These are phyloP conservation scores for Sechiopsis laciniata DNA, from an alignment of 306 rosid species.

Conservation along the genomic window DNA sequence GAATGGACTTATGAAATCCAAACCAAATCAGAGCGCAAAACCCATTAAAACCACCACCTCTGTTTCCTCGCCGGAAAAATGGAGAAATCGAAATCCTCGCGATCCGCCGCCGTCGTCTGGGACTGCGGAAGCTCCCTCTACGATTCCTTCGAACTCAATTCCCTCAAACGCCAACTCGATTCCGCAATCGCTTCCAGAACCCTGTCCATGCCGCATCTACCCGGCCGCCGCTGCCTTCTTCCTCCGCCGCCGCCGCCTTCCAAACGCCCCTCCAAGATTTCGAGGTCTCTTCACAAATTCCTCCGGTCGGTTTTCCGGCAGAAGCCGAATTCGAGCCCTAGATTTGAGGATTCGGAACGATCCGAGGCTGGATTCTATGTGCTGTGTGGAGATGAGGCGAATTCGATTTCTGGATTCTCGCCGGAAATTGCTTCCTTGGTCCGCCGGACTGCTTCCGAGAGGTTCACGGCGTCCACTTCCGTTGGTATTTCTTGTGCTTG, in stretches of 20 bases:
- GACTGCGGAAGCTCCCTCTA: slow-evolving; percentile 91
- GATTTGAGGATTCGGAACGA: neutral
- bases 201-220: slow-evolving; percentile 62
- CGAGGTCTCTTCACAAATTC: slow-evolving; percentile 19
- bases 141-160: slow-evolving; percentile 82
- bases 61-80: neutral
- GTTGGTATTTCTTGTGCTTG: slow-evolving; percentile 25
- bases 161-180: slow-evolving; percentile 64
- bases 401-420: slow-evolving; percentile 10
- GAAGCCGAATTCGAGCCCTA: neutral
- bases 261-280: slow-evolving; percentile 12
- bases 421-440: slow-evolving; percentile 17
- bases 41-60: no score
- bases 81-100: slow-evolving; percentile 9
- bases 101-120: slow-evolving; percentile 34
- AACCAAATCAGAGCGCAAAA: no score
- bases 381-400: neutral
- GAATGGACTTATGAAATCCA: no score
- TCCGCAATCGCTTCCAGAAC: slow-evolving; percentile 62
- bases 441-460: slow-evolving; percentile 16
- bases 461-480: slow-evolving; percentile 17
- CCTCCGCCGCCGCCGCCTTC: slow-evolving; percentile 16
- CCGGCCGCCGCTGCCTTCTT: slow-evolving; percentile 28
- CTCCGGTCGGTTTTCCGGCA: slow-evolving; percentile 18
- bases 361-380: neutral